phyloP scores from a whole-genome alignment of 805 yeast species.

The Helenozyma baotianmanensis region DNA sequence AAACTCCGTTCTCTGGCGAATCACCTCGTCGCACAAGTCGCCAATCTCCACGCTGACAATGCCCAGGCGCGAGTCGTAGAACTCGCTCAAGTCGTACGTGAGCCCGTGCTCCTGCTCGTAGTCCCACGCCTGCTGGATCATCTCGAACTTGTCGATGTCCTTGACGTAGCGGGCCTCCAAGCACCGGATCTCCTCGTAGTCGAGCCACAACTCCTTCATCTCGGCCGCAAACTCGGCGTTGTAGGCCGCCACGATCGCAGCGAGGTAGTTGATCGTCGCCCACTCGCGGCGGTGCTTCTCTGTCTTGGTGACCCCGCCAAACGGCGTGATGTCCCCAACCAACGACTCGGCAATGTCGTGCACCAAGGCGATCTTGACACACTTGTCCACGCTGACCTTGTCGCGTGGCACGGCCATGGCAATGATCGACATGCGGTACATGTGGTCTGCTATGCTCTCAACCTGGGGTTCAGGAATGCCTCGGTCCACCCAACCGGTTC shows the following conservation, averaged over 20 bases:
- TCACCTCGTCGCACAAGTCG: constrained; percentile 54
- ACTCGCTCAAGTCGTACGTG: constrained; percentile 59
- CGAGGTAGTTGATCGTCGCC: constrained; percentile 63
- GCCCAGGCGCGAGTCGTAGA: constrained; percentile 54
- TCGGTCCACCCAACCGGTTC: constrained; percentile 94
- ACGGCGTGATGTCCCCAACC: constrained; percentile 91
- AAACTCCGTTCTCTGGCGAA: constrained; percentile 15
- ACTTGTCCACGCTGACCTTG: constrained; percentile 57
- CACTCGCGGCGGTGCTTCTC: constrained; percentile 85
- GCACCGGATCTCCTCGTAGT: constrained; percentile 80
- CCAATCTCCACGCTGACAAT: constrained; percentile 72
- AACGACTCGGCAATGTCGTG: constrained; percentile 94
- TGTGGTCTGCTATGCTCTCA: constrained; percentile 86
- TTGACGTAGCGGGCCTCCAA: constrained; percentile 86
- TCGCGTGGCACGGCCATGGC: constrained; percentile 60
- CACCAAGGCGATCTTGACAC: constrained; percentile 80
- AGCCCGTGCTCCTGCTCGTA: constrained; percentile 68
- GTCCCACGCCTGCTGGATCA: constrained; percentile 76
- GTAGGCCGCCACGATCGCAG: constrained; percentile 59
- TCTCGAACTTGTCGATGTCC: constrained; percentile 89
- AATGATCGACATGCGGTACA: constrained; percentile 89
- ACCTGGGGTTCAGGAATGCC: constrained; percentile 44
- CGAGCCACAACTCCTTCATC: constrained; percentile 72
- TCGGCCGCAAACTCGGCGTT: constrained; percentile 59
- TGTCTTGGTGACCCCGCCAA: constrained; percentile 59